Base-by-base conservation (phyloP, 495 filamentous ascomycete species). In the Staphylotrichum tortipilum region DNA sequence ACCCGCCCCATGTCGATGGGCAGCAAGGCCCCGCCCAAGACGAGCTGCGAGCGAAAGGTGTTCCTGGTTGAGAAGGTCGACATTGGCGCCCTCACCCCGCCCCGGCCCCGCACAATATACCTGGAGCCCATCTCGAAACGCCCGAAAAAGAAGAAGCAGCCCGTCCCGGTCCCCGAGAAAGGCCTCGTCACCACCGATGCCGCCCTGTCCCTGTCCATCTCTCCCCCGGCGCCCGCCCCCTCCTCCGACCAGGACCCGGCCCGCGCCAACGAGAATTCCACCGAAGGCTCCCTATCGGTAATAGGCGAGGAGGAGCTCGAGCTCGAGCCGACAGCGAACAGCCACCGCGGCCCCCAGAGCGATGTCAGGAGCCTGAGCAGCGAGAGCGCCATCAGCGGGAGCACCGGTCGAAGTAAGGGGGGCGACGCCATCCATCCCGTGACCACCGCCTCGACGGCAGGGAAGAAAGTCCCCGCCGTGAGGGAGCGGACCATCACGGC, bases 1-100 rank as follows among this genome's bases (percentile, higher is more conserved):
- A 98, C 94, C 8, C 81, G 88, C 44, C 92, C 94, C 6, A 90
- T 85, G 0, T 84, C 90, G 12, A 89, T 95, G 49, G 41, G 38
- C 1, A 36, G 38, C 4, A 56, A 52, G 17, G 11, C 28, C 3
- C 79, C 85, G 24, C 81, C 91, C 10, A 90, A 82, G 6, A 73
- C 81, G 8, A 84, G 77, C 31, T 89, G 84, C 68, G 85, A 91
- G 57, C 74, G 78, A 38, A 91, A 91, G 58, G 74, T 98, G 44
- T 81, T 80, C 34, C 68, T 96, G 14, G 64, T 86, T 8, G 89
- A 96, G 63, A 81, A 66, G 52, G 68, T 84, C 3, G 80, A 84
- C 55, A 73, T 84, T 26, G 78, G 77, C 1, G 58, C 70, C 2
- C 54, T 82, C 7, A 31, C 54, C 12, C 67, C 73, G 9, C 80